Percentiles rank a stretch among this genome's conserved stretches.
phyloP scores from a whole-genome alignment of 176 grass and related monocot species.

The Pharus latifolius region DNA sequence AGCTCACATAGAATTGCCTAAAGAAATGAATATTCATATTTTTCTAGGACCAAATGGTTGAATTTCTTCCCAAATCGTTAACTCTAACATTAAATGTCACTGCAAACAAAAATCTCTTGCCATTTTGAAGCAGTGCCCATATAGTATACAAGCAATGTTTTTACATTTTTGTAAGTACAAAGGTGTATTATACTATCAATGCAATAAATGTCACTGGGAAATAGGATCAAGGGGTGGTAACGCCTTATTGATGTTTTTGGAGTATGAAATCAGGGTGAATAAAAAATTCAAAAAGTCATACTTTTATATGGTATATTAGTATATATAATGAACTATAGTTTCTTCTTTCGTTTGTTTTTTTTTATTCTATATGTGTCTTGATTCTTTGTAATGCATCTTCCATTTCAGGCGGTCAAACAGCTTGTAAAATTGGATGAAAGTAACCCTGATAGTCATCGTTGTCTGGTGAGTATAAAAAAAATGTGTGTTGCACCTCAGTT shows the following conservation, averaged over 20 bases:
- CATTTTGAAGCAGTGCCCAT: background rate
- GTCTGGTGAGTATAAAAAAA: constrained; percentile 64
- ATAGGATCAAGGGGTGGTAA: background rate
- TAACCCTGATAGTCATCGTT: constrained; percentile 71
- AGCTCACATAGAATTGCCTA: background rate
- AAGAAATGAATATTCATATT: background rate
- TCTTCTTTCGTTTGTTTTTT: background rate
- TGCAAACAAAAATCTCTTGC: background rate
- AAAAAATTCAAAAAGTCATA: no score
- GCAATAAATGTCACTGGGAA: background rate
- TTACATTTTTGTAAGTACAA: background rate
- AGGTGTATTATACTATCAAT: background rate
- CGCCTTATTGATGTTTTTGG: background rate
- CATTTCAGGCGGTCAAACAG: constrained; percentile 82
- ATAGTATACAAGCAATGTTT: background rate
- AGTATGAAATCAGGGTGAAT: background rate
- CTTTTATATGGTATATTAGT: no score
- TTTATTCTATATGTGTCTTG: background rate
- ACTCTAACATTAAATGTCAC: no score
- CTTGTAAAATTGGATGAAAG: constrained; percentile 81
- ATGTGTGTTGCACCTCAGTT: background rate
- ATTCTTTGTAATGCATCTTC: background rate
- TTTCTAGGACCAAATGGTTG: no score
- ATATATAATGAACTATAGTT: background rate
- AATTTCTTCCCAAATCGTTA: no score